Evolutionary conservation across 768 basidiomycete species (phyloP).

Genomic region (Rhodotorula graminis): DNA sequence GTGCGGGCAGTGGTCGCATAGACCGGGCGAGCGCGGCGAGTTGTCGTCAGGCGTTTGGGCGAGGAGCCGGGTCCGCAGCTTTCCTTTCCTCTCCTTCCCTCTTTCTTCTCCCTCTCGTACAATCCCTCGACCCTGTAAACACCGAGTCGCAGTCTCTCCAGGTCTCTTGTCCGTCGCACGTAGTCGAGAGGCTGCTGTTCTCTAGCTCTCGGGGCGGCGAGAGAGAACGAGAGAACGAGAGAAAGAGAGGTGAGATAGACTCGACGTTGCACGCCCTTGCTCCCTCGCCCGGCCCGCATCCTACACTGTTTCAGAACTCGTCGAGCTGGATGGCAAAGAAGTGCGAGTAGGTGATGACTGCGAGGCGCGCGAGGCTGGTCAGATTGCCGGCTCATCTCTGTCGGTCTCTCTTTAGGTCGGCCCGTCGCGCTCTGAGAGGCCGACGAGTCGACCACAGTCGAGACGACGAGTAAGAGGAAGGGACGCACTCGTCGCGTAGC

Average conservation of each 20-base stretch:
- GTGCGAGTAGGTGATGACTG: conserved; percentile 39
- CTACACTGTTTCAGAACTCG: conserved; percentile 3
- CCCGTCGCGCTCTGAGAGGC: too few species aligned
- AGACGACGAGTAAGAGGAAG: not conserved
- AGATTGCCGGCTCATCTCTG: not conserved
- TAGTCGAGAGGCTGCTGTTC: too few species aligned
- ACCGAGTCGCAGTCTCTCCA: conserved; percentile 6
- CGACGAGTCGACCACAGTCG: too few species aligned
- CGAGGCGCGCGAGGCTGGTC: not conserved
- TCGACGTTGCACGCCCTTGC: too few species aligned
- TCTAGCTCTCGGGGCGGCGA: too few species aligned
- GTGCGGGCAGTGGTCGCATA: too few species aligned
- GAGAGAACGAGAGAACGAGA: too few species aligned
- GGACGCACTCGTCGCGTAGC: conserved; percentile 41
- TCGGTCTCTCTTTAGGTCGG: not conserved
- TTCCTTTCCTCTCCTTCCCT: not conserved
- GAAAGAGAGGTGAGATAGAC: too few species aligned
- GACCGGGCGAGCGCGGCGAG: too few species aligned
- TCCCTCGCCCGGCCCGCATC: too few species aligned
- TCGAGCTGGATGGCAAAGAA: conserved; percentile 36
- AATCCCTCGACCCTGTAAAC: conserved; percentile 32
- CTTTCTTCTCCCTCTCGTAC: not conserved
- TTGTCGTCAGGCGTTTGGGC: too few species aligned
- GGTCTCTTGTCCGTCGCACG: too few species aligned
- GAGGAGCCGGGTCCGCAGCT: not conserved